Evolutionary conservation across 78 protist species (phyloP).

Genomic region (Emiliania huxleyi): DNA sequence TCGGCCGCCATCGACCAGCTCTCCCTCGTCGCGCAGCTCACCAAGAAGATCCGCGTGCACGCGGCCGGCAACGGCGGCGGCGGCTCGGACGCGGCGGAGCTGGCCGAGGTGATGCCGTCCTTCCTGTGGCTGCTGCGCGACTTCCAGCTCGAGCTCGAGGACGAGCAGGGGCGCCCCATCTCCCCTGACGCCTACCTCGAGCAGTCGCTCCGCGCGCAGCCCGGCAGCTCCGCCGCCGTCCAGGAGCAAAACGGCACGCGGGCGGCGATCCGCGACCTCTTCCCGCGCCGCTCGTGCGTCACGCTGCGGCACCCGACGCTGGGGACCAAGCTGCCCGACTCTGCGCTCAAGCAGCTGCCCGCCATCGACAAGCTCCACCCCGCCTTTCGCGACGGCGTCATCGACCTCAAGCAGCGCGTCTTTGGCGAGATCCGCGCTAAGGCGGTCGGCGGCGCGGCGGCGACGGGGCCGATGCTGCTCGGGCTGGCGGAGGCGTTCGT

Average conservation of each 20-base stretch:
- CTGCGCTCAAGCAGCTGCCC: background rate
- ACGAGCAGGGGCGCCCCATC: background rate
- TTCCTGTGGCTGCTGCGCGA: constrained; percentile 58
- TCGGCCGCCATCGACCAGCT: constrained; percentile 25
- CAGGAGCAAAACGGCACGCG: background rate
- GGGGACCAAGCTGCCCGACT: background rate
- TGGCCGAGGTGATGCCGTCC: constrained; percentile 18
- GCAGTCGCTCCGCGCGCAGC: background rate
- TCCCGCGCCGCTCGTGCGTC: background rate
- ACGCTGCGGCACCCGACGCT: constrained; percentile 5
- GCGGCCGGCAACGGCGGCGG: background rate
- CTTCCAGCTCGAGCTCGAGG: constrained; percentile 29
- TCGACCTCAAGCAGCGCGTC: background rate
- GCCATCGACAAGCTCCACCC: background rate
- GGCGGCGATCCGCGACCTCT: background rate
- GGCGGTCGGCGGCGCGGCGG: background rate
- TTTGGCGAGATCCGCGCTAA: background rate
- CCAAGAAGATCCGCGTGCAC: constrained; percentile 31
- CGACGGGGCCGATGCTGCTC: background rate
- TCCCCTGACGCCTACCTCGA: constrained; percentile 34
- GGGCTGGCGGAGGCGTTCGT: constrained; percentile 4
- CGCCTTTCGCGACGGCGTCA: background rate
- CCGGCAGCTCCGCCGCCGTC: background rate
- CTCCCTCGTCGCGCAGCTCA: constrained; percentile 46
- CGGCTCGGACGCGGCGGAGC: background rate